Percentiles rank a stretch among this genome's conserved stretches.
phyloP scores from a whole-genome alignment of 768 basidiomycete genomes.

The Crepidotus variabilis region DNA sequence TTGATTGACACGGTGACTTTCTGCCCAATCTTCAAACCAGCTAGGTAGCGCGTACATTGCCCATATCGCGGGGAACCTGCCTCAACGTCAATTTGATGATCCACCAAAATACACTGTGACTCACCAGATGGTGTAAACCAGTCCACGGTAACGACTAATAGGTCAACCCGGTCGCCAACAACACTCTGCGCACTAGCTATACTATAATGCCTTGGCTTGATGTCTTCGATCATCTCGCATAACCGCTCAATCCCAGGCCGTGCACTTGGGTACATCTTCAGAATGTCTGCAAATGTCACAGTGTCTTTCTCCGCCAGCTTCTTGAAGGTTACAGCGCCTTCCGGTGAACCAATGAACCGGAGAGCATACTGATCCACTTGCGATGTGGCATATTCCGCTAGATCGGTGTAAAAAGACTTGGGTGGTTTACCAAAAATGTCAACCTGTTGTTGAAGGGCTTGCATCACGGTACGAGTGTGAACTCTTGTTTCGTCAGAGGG shows the following conservation, averaged over 20 bases:
- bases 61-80: slow-evolving; percentile 78
- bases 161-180: slow-evolving; percentile 91
- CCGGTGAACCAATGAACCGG: slow-evolving; percentile 89
- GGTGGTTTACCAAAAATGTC: slow-evolving; percentile 95
- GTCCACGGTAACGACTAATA: slow-evolving; percentile 94
- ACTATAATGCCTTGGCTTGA: slow-evolving; percentile 97
- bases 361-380: slow-evolving; percentile 75
- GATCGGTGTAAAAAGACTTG: slow-evolving; percentile 91
- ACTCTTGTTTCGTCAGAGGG: slow-evolving; percentile 58
- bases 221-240: slow-evolving; percentile 89
- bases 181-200: slow-evolving; percentile 95
- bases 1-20: slow-evolving; percentile 97
- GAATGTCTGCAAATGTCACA: slow-evolving; percentile 86
- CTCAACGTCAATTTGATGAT: background rate
- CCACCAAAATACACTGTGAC: slow-evolving; percentile 17
- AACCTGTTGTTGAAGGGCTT: slow-evolving; percentile 93
- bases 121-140: slow-evolving; percentile 85
- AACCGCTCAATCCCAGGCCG: slow-evolving; percentile 79
- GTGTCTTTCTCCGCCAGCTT: slow-evolving; percentile 94
- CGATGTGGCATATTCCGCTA: slow-evolving; percentile 70
- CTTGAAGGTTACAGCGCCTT: slow-evolving; percentile 91
- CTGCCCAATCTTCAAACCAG: slow-evolving; percentile 76
- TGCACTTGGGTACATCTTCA: slow-evolving; percentile 74
- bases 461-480: slow-evolving; percentile 94
- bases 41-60: slow-evolving; percentile 95